Evolutionary conservation across 306 rosid species (phyloP).

Genomic region (Trifolium fragiferum): DNA sequence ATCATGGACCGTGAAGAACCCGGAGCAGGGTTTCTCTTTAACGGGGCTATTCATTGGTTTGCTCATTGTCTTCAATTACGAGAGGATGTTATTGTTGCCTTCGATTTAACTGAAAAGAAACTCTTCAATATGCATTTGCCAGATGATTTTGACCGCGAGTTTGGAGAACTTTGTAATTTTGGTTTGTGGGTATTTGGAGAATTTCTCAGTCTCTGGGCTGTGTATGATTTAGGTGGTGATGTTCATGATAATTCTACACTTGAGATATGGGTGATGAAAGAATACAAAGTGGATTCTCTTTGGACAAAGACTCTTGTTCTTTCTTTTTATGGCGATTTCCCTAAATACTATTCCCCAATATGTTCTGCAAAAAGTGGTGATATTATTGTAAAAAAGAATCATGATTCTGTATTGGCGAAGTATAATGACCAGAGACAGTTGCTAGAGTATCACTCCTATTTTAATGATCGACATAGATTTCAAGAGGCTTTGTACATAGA

Average conservation of each 20-base stretch:
- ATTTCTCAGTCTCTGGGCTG: too few species aligned
- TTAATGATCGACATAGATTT: rapidly evolving
- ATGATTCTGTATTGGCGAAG: too few species aligned
- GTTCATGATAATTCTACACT: neutral
- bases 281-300: neutral
- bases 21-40: neutral
- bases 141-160: neutral
- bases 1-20: too few species aligned
- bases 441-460: neutral
- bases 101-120: constrained; percentile 16
- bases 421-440: neutral
- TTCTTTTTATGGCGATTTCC: neutral
- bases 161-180: neutral
- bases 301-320: neutral
- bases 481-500: neutral
- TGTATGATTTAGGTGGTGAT: neutral
- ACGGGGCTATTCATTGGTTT: constrained; percentile 31
- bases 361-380: neutral
- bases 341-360: neutral
- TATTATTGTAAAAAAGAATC: too few species aligned
- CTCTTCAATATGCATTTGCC: constrained; percentile 9
- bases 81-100: constrained; percentile 7
- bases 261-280: neutral
- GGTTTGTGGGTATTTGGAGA: neutral
- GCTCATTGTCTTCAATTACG: neutral